Base-by-base conservation (phyloP, 202 grass and related monocot genomes). In the Dendrocalamus latiflorus region DNA sequence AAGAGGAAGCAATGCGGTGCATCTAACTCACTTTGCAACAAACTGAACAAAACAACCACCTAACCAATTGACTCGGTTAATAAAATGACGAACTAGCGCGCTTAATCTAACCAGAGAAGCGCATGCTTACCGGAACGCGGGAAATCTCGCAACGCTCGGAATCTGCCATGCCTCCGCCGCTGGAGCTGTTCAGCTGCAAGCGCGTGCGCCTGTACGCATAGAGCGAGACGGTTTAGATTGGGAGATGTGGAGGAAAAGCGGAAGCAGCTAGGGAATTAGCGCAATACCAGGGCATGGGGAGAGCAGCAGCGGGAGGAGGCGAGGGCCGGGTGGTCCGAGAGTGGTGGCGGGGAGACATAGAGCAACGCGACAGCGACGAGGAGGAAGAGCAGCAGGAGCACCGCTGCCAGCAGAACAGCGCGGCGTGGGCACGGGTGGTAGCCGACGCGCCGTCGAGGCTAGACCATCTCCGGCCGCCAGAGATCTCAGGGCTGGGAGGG, bases 331-430 rank as follows among this genome's bases (percentile, higher is more conserved):
- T 92, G 90, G 75, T 94, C 94, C 14, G 82, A 74, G 41, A 97
- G 26, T 17, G 88, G 90, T 0, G 92, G 94, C 54, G 94, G 94
- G 7, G 90, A 91, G 21, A 94, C 49, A 84, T 78, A 88, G 42
- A 93, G 93, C 54, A 97, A 84, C 24, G 81, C 59, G 10, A 54
- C 7, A 44, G 92, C 65, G 41, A 86, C 83, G 83, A 90, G 38
- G 49, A 90, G 62, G 70, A 86, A 79, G 69, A 91, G 85, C 53
- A 89, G 86, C 65, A 87, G 65, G 50, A 85, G 84, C 51, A 84
- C 85, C 68, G 66, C 72, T 38, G 83, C 63, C 68, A 76, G 81
- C 60, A 87, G 76, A 17, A 45, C 74, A 55, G 86, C 89, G 72
- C 85, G 89, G 75, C 75, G 86, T 25, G 83, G 83, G 77, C 76